Base-by-base conservation (phyloP, 2,329 filamentous ascomycete genomes). In the Apiospora marii region DNA sequence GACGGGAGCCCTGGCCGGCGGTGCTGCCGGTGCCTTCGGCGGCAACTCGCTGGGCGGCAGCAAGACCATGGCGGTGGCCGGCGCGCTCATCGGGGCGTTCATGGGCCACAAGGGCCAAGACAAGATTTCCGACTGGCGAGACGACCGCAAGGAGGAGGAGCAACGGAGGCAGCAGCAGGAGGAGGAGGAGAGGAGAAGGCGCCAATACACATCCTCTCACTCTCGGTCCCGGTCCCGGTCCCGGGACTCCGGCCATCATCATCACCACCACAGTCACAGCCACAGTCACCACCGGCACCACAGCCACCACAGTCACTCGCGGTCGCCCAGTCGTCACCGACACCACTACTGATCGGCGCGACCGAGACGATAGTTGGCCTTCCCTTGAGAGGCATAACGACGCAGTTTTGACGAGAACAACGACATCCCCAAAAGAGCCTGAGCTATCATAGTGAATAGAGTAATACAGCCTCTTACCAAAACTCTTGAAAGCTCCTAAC, bases 61-160 rank as follows among this genome's bases (percentile, higher is more conserved):
- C 69, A 69, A 69, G 68, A 43, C 46, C 27, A 34, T 27, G 30
- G 34, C 46, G 70, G 70, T 84, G 7, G 75, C 85, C 22, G 84
- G 84, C 22, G 83, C 80, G 6, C 71, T 85, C 10, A 83, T 79
- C 6, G 84, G 84, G 13, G 84, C 84, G 10, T 78, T 85, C 48
- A 81, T 82, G 2, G 84, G 84, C 1, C 82, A 84, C 76, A 84
- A 85, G 75, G 71, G 83, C 14, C 80, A 85, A 72, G 84, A 85
- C 70, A 81, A 78, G 7, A 80, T 81, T 4, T 76, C 77, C 4
- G 83, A 85, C 74, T 80, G 80, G 51, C 4, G 51, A 4, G 79
- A 85, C 72, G 83, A 85, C 70, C 79, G 82, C 72, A 83, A 84
- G 77, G 75, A 77, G 58, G 77, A 78, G 48, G 72, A 77, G 72